Base-by-base conservation (phyloP, 1,284 basidiomycete genomes). In the Caloboletus inedulis region DNA sequence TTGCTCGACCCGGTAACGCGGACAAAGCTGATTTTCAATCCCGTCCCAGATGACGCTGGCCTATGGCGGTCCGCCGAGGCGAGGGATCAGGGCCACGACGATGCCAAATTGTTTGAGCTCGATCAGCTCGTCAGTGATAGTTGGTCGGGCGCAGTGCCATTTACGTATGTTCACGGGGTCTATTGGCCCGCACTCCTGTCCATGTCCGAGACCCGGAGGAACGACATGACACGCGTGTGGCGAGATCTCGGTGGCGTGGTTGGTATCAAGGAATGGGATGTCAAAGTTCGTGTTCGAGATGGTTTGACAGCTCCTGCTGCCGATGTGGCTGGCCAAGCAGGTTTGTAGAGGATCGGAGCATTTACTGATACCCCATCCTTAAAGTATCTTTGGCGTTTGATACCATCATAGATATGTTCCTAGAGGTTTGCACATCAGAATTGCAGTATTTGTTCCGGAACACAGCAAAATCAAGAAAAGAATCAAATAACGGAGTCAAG, bases 1-100 rank as follows among this genome's bases (percentile, higher is more conserved):
- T 83, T 91, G 66, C 78, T 90, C 47, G 88, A 90, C 69, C 85
- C 87, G 7, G 64, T 92, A 59, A 96, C 94, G 0, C 84, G 87
- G 12, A 59, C 73, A 33, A 88, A 88, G 62, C 73, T 88, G 65
- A 75, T 80, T 51, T 88, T 91, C 71, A 89, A 91, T 61, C 85
- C 86, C 8, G 43, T 70, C 12, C 34, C 49, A 6, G 64, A 61
- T 35, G 49, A 45, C 3, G 25, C 18, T 2, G 68, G 65, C 3
- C 42, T 67, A 1, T 66, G 63, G 65, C 54, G 55, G 3, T 56
- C 68, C 0, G 47, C 31, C 13, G 60, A 59, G 34, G 56, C 54
- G 3, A 50, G 62, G n/a, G 58, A 65, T 35, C 55, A 59, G 42
- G 55, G 30, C 1, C 45, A 52, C 5, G 59, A 47, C 3, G 68